These are phyloP conservation scores for Coemansia sp. DNA, from an alignment of 192 early-diverging fungal genomes.

Conservation along the genomic window DNA sequence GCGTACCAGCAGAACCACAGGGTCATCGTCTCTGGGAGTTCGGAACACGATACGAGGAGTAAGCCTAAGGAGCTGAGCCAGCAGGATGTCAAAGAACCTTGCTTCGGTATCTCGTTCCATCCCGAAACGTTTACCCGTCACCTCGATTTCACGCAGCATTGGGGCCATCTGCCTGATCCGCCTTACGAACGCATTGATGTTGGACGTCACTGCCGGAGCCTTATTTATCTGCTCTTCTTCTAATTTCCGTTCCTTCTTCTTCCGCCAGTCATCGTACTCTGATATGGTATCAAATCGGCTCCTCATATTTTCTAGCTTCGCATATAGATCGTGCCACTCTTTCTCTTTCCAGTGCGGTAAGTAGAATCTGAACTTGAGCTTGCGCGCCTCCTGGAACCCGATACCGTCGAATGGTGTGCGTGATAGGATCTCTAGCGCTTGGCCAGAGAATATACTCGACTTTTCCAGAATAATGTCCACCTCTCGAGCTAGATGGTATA, in stretches of 20 bases:
- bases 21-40: not conserved
- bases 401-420: not conserved
- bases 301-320: not conserved
- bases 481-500: not conserved
- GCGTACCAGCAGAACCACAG: not conserved
- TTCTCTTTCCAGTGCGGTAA: too few relatives aligned
- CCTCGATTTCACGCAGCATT: not conserved
- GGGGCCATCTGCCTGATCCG: not conserved
- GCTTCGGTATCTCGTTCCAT: not conserved
- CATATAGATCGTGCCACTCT: not conserved
- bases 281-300: not conserved
- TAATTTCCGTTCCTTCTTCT: too few relatives aligned
- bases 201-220: too few relatives aligned
- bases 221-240: not conserved
- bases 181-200: not conserved
- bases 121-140: not conserved
- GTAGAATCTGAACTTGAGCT: not conserved
- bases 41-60: not conserved
- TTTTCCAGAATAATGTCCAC: not conserved
- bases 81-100: not conserved
- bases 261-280: not conserved
- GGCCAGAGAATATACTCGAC: not conserved
- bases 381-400: not conserved
- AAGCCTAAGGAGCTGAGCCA: not conserved
- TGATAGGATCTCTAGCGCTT: not conserved